Base-by-base conservation (phyloP, 1,139 yeast species). In the Kodamaea ohmeri region DNA sequence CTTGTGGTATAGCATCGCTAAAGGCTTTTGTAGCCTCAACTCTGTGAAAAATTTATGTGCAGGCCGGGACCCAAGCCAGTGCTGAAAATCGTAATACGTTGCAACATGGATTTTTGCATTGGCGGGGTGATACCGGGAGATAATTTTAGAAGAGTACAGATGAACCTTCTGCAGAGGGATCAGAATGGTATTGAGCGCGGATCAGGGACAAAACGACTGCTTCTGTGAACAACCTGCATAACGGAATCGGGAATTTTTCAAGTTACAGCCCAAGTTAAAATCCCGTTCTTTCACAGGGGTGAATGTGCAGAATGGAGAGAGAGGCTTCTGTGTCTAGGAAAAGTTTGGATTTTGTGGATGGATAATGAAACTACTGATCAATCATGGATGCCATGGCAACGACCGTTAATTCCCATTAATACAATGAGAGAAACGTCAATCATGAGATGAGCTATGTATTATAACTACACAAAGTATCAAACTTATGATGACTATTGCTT, bases 311-410 rank as follows among this genome's bases (percentile, higher is more conserved):
- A n/a, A n/a, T n/a, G n/a, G n/a, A n/a, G n/a, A n/a, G n/a, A n/a
- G n/a, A n/a, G n/a, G n/a, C n/a, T n/a, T n/a, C n/a, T n/a, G 9
- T 20, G 6, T 26, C 17, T 26, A 18, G 18, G 17, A 26, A 26
- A 9, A 28, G 6, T 6, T 6, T 11, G n/a, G 22, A 6, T 18
- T 19, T 30, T 30, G 33, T 30, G 25, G 11, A 24, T 28, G 20
- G 33, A n/a, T 20, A 17, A 16, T 20, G 15, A 13, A n/a, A 20
- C 17, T 16, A 19, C 13, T 12, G 5, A 6, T 4, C 6, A 11
- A 19, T 25, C 16, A 19, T 25, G 19, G 33, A 17, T 30, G 25
- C 25, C 33, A 30, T 30, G 33, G 33, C 33, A 30, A 30, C 33
- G 17, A 25, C 17, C 29, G 29, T 25, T 25, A 11, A 11, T 7